Evolutionary conservation across 306 rosid genomes (phyloP).

Genomic region (Rosa chinensis): DNA sequence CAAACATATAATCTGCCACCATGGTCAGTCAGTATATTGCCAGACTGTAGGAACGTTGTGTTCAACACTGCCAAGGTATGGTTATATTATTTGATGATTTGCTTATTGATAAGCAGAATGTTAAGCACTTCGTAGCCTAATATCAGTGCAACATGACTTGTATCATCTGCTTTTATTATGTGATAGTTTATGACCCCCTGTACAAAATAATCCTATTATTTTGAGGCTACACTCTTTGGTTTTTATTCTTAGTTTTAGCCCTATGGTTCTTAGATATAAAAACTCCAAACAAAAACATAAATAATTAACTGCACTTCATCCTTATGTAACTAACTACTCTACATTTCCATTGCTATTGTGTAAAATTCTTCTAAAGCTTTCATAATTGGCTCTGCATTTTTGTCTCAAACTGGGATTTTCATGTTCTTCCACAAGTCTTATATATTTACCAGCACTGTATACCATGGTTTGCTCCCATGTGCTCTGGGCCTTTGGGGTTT

Average conservation of each 20-base stretch:
- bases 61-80: slow-evolving; percentile 95
- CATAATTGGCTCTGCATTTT: neutral
- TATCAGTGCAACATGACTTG: neutral
- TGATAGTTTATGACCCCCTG: neutral
- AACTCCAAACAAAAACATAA: neutral
- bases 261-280: neutral
- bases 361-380: neutral
- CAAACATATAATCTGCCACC: slow-evolving; percentile 76
- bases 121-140: slow-evolving; percentile 10
- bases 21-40: slow-evolving; percentile 95
- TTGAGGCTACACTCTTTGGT: neutral
- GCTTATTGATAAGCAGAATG: slow-evolving; percentile 1
- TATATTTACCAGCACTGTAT: neutral
- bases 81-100: slow-evolving; percentile 19
- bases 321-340: neutral
- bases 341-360: neutral
- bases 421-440: neutral
- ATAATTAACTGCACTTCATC: neutral
- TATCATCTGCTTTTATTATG: neutral
- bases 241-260: neutral
- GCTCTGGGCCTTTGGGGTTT: neutral
- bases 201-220: neutral
- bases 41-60: slow-evolving; percentile 75
- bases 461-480: neutral
- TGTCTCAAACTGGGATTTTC: neutral